Evolutionary conservation across 2,329 filamentous ascomycete species (phyloP), one percentile per base, ranked within the genome.

Genomic region (Chaetomium sp.): DNA sequence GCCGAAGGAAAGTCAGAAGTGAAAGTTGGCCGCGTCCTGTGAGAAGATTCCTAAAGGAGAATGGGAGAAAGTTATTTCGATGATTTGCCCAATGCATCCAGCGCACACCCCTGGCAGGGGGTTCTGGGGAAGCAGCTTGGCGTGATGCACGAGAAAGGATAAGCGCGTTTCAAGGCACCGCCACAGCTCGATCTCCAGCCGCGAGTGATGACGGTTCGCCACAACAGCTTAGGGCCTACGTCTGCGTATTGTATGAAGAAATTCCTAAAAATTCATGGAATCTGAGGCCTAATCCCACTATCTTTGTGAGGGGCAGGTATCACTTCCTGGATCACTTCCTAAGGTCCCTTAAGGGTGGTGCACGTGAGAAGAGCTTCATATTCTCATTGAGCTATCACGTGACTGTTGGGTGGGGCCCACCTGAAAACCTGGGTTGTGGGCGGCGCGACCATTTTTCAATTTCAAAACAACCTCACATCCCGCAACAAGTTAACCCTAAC

Each of bases 401-500:
- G 19, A 27, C 19, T 27, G 2, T 27, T 27, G 4, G 12, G 37
- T 14, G 35, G 40, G 46, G 42, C 45, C 46, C 53, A 47, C 48
- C 36, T 10, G 8, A 7, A 5, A 33, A 5, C 10, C 42, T 47
- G 48, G 46, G 34, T 55, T 42, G 37, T 48, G 43, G 38, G 45
- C n/a, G 54, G 43, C 37, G 45, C 46, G n/a, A 34, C n/a, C 48
- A 11, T 38, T 33, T 37, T 49, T 36, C 44, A 56, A 59, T 49
- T 55, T 58, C 53, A 57, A 58, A 58, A 62, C 58, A 61, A 58
- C 58, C 43, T 58, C 56, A 54, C 42, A 46, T 54, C 52, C 34
- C 27, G 33, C 47, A 35, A 34, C 49, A 34, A 40, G 19, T 38
- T 44, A 63, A 65, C 61, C 62, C 61, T 63, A 65, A 65, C 63